Evolutionary conservation across 192 early-diverging fungal species (phyloP).

Genomic region (Coemansia sp.): DNA sequence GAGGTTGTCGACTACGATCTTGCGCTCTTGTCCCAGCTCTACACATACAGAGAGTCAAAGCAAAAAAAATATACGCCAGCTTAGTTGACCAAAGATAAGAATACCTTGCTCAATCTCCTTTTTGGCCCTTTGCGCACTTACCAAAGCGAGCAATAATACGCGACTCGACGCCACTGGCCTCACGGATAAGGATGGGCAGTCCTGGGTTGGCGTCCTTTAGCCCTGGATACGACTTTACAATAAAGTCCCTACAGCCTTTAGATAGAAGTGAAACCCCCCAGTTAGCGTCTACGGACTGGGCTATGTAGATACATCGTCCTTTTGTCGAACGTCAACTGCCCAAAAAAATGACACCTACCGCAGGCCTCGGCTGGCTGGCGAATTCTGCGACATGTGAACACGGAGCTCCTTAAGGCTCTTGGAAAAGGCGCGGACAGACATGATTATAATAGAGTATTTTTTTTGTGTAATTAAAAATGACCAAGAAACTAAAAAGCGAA

Average conservation of each 20-base stretch:
- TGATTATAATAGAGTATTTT: slow-evolving; percentile 11
- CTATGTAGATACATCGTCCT: not conserved
- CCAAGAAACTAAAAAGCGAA: not conserved
- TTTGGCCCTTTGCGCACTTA: slow-evolving; percentile 38
- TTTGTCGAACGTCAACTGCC: no score
- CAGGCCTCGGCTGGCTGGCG: slow-evolving; percentile 74
- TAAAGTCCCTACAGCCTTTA: slow-evolving; percentile 72
- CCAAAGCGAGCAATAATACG: slow-evolving; percentile 90
- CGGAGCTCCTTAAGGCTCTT: slow-evolving; percentile 86
- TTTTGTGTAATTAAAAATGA: not conserved
- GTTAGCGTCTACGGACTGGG: not conserved
- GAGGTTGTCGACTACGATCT: slow-evolving; percentile 74
- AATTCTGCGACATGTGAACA: slow-evolving; percentile 86
- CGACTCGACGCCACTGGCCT: slow-evolving; percentile 82
- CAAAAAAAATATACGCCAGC: not conserved
- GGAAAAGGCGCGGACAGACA: slow-evolving; percentile 53
- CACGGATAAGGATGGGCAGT: slow-evolving; percentile 89
- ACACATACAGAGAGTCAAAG: slow-evolving; percentile 13
- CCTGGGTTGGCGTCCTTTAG: slow-evolving; percentile 86
- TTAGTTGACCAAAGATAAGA: not conserved
- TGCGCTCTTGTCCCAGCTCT: slow-evolving; percentile 84
- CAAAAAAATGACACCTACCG: slow-evolving; percentile 57
- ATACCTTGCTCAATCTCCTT: not conserved
- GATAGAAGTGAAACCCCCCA: not conserved
- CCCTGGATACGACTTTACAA: slow-evolving; percentile 77